Conservation (phyloP, 1,284 basidiomycete genomes). For the Mycena citricolor region DNA sequence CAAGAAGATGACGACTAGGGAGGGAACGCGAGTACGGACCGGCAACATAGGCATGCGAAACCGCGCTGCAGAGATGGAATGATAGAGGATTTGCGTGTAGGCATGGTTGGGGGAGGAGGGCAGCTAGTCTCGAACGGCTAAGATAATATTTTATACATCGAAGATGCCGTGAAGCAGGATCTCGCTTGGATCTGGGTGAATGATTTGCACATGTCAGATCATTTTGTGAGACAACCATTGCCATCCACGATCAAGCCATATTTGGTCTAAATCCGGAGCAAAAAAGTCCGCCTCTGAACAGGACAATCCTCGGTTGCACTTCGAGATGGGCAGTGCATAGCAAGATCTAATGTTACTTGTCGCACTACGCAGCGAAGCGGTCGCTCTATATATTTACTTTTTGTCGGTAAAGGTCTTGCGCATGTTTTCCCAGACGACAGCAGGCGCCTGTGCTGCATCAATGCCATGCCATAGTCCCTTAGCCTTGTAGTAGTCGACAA, state of each 20-base stretch:
- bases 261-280: too few relatives aligned
- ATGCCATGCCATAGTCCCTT: constrained; percentile 88
- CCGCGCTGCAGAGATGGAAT: constrained; percentile 48
- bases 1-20: not conserved
- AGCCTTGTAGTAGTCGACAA: constrained; percentile 95
- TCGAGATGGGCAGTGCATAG: too few relatives aligned
- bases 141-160: constrained; percentile 12
- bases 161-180: too few relatives aligned
- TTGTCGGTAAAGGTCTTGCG: constrained; percentile 56
- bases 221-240: too few relatives aligned
- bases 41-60: constrained; percentile 56
- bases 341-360: too few relatives aligned
- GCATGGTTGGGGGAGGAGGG: constrained; percentile 12
- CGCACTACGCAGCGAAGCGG: too few relatives aligned
- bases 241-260: too few relatives aligned
- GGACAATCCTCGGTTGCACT: too few relatives aligned
- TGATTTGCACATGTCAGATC: too few relatives aligned
- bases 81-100: constrained; percentile 14
- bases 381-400: constrained; percentile 35
- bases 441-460: constrained; percentile 92
- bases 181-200: too few relatives aligned
- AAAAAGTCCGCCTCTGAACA: too few relatives aligned
- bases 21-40: constrained; percentile 41
- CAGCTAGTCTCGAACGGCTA: too few relatives aligned
- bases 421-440: constrained; percentile 88